Conservation (phyloP, 1,284 basidiomycete genomes). For the Entoloma clypeatum region DNA sequence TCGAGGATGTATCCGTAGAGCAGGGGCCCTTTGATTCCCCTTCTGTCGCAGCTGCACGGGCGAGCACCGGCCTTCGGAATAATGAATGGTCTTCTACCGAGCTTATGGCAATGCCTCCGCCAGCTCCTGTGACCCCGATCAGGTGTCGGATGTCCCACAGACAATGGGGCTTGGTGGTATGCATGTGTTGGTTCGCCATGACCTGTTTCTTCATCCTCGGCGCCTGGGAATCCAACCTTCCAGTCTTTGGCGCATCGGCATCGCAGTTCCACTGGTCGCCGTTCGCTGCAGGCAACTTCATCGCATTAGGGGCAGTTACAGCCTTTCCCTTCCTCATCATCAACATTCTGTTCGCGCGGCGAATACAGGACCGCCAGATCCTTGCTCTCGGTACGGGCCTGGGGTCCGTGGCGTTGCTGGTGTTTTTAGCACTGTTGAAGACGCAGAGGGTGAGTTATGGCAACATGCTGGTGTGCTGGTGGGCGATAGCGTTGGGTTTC, state of each 20-base stretch:
- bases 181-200: slow-evolving; percentile 74
- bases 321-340: slow-evolving; percentile 64
- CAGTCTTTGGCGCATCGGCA: slow-evolving; percentile 51
- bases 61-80: neutral
- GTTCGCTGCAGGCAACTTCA: slow-evolving; percentile 65
- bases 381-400: slow-evolving; percentile 51
- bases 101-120: neutral
- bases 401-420: slow-evolving; percentile 50
- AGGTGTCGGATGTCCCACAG: slow-evolving; percentile 18
- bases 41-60: slow-evolving; percentile 6
- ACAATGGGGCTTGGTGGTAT: slow-evolving; percentile 52
- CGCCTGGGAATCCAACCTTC: slow-evolving; percentile 69
- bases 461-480: slow-evolving; percentile 61
- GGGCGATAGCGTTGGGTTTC: slow-evolving; percentile 64
- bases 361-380: slow-evolving; percentile 58
- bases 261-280: slow-evolving; percentile 52
- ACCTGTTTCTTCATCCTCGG: slow-evolving; percentile 71
- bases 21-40: slow-evolving; percentile 10
- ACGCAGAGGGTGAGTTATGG: slow-evolving; percentile 43
- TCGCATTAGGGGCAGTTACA: slow-evolving; percentile 60
- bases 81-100: neutral
- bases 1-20: slow-evolving; percentile 46
- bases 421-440: slow-evolving; percentile 45
- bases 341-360: slow-evolving; percentile 54
- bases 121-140: neutral